phyloP scores from a whole-genome alignment of 176 grass and related monocot species.

The Aegilops speltoides region DNA sequence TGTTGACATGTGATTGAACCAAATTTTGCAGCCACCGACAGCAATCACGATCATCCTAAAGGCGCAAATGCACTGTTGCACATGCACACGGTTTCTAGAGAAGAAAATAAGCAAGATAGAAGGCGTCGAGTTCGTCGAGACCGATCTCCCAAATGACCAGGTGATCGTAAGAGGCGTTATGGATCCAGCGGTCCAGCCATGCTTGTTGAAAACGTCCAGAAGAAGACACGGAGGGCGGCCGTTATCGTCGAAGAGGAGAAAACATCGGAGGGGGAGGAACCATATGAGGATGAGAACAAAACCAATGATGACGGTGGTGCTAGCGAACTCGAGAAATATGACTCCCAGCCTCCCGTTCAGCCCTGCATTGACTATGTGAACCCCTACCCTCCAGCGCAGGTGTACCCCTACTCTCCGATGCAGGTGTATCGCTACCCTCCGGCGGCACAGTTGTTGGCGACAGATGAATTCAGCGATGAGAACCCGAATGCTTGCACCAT shows the following conservation, averaged over 20 bases:
- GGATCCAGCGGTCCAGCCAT: conserved; percentile 30
- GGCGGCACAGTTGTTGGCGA: too few species aligned
- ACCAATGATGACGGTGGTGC: not conserved
- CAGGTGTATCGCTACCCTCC: too few species aligned
- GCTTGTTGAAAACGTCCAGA: conserved; percentile 47
- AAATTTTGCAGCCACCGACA: conserved; percentile 44
- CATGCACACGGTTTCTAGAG: conserved; percentile 48
- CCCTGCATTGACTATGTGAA: conserved; percentile 42
- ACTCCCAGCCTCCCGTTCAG: conserved; percentile 32
- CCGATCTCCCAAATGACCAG: conserved; percentile 50
- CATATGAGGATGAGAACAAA: conserved; percentile 30
- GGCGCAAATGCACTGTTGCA: conserved; percentile 58
- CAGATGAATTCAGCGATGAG: conserved; percentile 10
- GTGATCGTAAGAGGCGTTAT: conserved; percentile 56
- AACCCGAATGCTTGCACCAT: conserved; percentile 45
- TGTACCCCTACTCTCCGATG: too few species aligned
- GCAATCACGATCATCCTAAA: conserved; percentile 45
- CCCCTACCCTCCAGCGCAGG: conserved; percentile 15
- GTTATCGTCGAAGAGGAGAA: conserved; percentile 46
- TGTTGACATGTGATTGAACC: not conserved
- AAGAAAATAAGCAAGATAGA: conserved; percentile 59
- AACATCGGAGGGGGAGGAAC: conserved; percentile 36
- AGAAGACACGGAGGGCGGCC: conserved; percentile 46
- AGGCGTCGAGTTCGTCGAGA: conserved; percentile 54
- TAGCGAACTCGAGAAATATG: conserved; percentile 38